These are phyloP conservation scores for Solanum dulcamara DNA, from an alignment of 257 asterid species.

Conservation along the genomic window DNA sequence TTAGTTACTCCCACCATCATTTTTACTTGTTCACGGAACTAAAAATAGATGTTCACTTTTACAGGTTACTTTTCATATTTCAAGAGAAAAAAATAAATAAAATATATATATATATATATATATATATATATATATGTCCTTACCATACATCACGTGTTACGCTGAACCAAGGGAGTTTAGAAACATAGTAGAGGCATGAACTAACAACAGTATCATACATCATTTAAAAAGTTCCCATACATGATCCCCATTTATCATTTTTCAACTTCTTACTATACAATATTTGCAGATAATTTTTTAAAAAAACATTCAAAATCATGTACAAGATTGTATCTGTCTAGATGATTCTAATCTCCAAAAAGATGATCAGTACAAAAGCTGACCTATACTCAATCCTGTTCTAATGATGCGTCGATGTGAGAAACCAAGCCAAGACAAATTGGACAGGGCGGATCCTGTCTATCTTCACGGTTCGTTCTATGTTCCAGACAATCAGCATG, in stretches of 20 bases:
- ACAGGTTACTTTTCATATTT: no score
- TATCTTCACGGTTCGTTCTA: conserved; percentile 43
- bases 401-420: neutral
- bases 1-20: no score
- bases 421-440: neutral
- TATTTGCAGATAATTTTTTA: neutral
- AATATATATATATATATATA: no score
- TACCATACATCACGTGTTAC: neutral
- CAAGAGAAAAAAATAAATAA: no score
- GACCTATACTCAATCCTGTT: neutral
- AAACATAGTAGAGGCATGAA: neutral
- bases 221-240: neutral
- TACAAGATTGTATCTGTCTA: neutral
- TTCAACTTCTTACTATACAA: neutral
- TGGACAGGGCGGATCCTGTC: neutral
- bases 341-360: neutral
- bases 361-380: neutral
- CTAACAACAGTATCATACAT: neutral
- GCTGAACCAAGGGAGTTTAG: neutral
- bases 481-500: conserved; percentile 84
- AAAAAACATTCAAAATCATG: neutral
- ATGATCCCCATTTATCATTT: neutral
- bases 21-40: no score
- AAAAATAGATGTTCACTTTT: no score
- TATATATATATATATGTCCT: no score